Evolutionary conservation across 2,329 filamentous ascomycete genomes (phyloP).

Genomic region (Aspergillus carbonarius): DNA sequence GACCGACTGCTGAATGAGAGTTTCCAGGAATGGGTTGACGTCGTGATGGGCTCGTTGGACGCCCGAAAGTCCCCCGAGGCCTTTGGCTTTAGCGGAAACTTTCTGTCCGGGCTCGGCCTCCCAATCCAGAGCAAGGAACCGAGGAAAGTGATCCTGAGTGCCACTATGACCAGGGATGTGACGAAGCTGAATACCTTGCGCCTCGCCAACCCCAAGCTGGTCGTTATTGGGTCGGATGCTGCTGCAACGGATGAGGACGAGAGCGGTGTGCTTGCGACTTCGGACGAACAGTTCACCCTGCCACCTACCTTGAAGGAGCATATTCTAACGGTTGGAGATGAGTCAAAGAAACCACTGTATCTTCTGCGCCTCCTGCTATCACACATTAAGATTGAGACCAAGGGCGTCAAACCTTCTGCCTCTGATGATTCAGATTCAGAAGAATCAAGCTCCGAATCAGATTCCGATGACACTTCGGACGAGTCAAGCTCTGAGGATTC

Average conservation of each 20-base stretch:
- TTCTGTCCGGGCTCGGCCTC: slow-evolving; percentile 38
- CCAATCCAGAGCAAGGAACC: slow-evolving; percentile 48
- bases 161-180: slow-evolving; percentile 86
- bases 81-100: slow-evolving; percentile 43
- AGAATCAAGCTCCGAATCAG: slow-evolving; percentile 32
- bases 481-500: slow-evolving; percentile 27
- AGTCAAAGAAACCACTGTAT: slow-evolving; percentile 75
- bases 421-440: slow-evolving; percentile 39
- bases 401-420: slow-evolving; percentile 3
- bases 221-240: slow-evolving; percentile 65
- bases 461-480: slow-evolving; percentile 33
- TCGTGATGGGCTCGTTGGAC: slow-evolving; percentile 62
- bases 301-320: slow-evolving; percentile 64
- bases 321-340: slow-evolving; percentile 67
- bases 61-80: slow-evolving; percentile 52
- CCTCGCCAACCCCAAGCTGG: slow-evolving; percentile 70
- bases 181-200: slow-evolving; percentile 73
- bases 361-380: slow-evolving; percentile 70
- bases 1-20: slow-evolving; percentile 88
- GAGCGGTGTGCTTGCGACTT: slow-evolving; percentile 18
- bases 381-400: slow-evolving; percentile 30
- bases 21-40: slow-evolving; percentile 84
- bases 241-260: slow-evolving; percentile 21
- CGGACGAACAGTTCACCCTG: slow-evolving; percentile 53
- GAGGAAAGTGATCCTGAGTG: slow-evolving; percentile 83